Conservation (phyloP, 768 basidiomycete genomes). For the Pulveroboletus frians region DNA sequence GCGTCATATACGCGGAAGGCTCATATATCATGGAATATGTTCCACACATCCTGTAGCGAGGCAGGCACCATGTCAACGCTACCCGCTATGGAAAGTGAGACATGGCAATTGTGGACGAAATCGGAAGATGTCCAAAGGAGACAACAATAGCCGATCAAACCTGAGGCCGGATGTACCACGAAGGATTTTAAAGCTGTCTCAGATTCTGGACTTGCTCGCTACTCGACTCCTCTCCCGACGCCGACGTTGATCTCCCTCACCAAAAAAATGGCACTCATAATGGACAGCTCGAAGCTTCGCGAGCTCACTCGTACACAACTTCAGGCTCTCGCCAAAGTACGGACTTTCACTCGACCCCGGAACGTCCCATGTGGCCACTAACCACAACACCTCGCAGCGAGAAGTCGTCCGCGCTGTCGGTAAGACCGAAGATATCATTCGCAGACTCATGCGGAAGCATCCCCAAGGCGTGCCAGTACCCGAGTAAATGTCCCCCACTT, state of each 20-base stretch:
- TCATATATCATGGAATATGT: neutral
- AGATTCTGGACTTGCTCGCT: neutral
- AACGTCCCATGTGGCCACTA: neutral
- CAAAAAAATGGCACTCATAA: neutral
- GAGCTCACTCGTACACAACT: slow-evolving; percentile 18
- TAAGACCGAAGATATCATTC: slow-evolving; percentile 27
- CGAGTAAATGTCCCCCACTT: slow-evolving; percentile 2
- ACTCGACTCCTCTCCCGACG: neutral
- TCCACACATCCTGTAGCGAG: neutral
- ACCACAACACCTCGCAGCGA: slow-evolving; percentile 11
- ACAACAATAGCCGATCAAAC: neutral
- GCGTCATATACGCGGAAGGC: neutral
- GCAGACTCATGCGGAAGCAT: slow-evolving; percentile 21
- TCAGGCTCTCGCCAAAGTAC: slow-evolving; percentile 25
- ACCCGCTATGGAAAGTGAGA: too few species aligned
- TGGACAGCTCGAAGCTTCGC: slow-evolving; percentile 20
- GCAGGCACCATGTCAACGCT: neutral
- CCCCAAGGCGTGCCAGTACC: slow-evolving; percentile 24
- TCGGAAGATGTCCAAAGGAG: neutral
- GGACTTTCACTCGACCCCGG: neutral
- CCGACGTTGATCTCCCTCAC: neutral
- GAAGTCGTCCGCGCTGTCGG: slow-evolving; percentile 24
- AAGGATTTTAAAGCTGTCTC: neutral
- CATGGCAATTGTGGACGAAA: too few species aligned
- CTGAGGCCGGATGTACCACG: neutral